A percentile compares a stretch with the other conserved stretches of the same genome.
Conservation (phyloP, 139 green algal species). For the Yamagishiella unicocca region DNA sequence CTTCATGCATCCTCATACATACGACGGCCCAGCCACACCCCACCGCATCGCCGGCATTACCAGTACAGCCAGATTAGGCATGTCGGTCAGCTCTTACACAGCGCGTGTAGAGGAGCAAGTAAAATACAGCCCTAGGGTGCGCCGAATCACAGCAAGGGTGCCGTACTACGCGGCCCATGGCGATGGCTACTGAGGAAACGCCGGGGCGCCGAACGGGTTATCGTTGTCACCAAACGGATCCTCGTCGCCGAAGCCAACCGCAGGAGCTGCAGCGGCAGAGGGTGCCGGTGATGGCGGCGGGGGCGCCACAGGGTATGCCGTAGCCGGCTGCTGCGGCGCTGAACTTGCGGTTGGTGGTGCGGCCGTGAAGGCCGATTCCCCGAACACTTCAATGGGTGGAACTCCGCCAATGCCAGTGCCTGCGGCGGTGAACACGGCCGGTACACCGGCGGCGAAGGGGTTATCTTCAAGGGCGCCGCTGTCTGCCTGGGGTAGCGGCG, state of each 20-base stretch:
- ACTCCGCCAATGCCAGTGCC: background rate
- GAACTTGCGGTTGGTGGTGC: background rate
- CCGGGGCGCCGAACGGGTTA: background rate
- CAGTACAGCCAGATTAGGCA: too few species aligned
- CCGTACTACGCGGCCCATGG: too few species aligned
- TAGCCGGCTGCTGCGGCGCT: background rate
- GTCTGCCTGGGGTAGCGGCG: background rate
- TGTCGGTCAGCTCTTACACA: too few species aligned
- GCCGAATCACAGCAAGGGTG: too few species aligned
- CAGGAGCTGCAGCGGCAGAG: background rate
- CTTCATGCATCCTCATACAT: too few species aligned
- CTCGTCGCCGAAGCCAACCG: background rate
- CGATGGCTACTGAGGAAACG: too few species aligned
- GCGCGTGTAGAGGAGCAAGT: too few species aligned
- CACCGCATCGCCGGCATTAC: too few species aligned
- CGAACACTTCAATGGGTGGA: too few species aligned
- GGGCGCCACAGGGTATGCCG: background rate
- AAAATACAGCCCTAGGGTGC: too few species aligned
- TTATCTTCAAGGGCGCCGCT: constrained; percentile 17
- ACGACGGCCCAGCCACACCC: too few species aligned
- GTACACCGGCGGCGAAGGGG: background rate
- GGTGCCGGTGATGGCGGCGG: background rate
- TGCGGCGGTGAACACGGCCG: background rate
- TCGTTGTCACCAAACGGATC: constrained; percentile 2
- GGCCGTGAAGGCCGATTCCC: background rate